A percentile compares a stretch with the other conserved stretches of the same genome.
Conservation (phyloP, 805 yeast genomes). For the Metschnikowia sp. region DNA sequence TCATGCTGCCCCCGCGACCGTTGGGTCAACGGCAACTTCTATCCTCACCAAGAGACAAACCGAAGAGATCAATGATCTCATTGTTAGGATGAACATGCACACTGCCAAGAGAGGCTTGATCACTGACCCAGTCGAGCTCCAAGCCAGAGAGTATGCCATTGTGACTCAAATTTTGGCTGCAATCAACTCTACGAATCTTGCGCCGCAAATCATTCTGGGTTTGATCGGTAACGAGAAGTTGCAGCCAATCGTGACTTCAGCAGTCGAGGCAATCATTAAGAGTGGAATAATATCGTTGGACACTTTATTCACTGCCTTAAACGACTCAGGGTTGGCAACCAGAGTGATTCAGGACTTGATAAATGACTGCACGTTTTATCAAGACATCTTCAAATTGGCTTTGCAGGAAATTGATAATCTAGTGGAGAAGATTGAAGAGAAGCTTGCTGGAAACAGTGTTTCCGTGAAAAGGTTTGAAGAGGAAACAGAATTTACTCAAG, state of each 20-base stretch:
- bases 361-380: constrained; percentile 37
- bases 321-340: constrained; percentile 41
- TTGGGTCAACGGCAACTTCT: constrained; percentile 5
- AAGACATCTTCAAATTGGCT: constrained; percentile 37
- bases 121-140: constrained; percentile 22
- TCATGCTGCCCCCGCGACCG: constrained; percentile 19
- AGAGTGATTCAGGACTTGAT: constrained; percentile 34
- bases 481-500: not conserved
- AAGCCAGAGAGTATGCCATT: constrained; percentile 37
- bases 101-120: constrained; percentile 28
- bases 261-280: constrained; percentile 28
- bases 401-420: constrained; percentile 29
- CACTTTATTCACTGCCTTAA: constrained; percentile 38
- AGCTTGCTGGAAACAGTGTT: constrained; percentile 20
- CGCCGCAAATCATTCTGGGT: constrained; percentile 33
- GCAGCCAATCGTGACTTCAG: constrained; percentile 26
- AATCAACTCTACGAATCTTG: constrained; percentile 34
- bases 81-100: constrained; percentile 27
- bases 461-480: constrained; percentile 23
- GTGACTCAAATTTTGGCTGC: constrained; percentile 40
- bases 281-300: constrained; percentile 30
- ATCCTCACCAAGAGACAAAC: constrained; percentile 17
- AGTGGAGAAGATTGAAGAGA: constrained; percentile 23
- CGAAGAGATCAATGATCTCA: constrained; percentile 23
- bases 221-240: constrained; percentile 32